Percentiles rank a stretch among this genome's conserved stretches.
phyloP scores from a whole-genome alignment of 2,329 filamentous ascomycete genomes.

The Aspergillus nomiae region DNA sequence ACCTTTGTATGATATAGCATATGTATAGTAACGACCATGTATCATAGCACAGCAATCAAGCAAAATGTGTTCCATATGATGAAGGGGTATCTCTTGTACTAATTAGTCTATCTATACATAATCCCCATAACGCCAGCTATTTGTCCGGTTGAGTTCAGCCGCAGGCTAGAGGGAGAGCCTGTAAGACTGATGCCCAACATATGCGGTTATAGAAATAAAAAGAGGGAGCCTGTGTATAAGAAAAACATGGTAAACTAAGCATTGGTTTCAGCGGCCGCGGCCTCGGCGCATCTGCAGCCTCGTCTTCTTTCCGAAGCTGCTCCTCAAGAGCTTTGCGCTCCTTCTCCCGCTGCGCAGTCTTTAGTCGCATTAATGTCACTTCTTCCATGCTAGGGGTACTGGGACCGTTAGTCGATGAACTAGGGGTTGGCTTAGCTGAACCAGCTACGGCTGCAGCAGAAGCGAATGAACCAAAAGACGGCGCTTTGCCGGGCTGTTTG shows the following conservation, averaged over 20 bases:
- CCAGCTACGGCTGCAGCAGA: slow-evolving; percentile 30
- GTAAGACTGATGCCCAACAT: background rate
- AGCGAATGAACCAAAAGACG: slow-evolving; percentile 47
- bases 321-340: slow-evolving; percentile 57
- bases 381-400: slow-evolving; percentile 47
- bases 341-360: slow-evolving; percentile 57
- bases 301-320: slow-evolving; percentile 54
- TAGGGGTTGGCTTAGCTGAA: slow-evolving; percentile 29
- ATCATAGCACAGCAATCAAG: slow-evolving; percentile 18
- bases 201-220: no score
- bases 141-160: background rate
- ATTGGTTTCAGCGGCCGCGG: slow-evolving; percentile 21
- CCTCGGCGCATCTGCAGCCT: slow-evolving; percentile 42
- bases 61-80: background rate
- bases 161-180: background rate
- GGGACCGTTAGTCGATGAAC: slow-evolving; percentile 24
- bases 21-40: slow-evolving; percentile 27
- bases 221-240: background rate
- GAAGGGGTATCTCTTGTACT: slow-evolving; percentile 27
- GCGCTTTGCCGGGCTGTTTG: slow-evolving; percentile 35
- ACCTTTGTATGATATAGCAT: slow-evolving; percentile 9
- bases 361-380: slow-evolving; percentile 58
- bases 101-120: slow-evolving; percentile 2
- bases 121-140: background rate
- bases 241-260: slow-evolving; percentile 1